Base-by-base conservation (phyloP, 1,284 basidiomycete genomes). In the Ustilago curta region DNA sequence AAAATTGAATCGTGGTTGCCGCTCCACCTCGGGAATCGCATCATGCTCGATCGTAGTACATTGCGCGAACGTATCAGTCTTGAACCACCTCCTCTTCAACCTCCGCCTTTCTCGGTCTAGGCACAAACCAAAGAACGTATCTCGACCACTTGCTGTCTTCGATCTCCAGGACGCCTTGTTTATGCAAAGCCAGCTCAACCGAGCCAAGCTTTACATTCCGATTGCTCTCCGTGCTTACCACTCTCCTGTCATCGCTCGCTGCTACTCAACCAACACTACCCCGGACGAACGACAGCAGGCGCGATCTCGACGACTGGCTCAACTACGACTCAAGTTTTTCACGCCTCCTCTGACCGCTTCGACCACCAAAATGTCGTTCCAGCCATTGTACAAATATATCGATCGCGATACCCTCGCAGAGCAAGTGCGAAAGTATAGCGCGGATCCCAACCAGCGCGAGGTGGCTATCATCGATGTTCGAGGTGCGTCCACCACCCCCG, bases 391-490 rank as follows among this genome's bases (percentile, higher is more conserved):
- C 66, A 71, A 42, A 29, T 82, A 82, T 45, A 68, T 82, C 29
- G 78, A 82, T 29, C 70, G 78, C 2, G 74, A 77, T 29, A 44
- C 59, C 9, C 70, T 82, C 11, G 80, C 78, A 4, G 59, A 74
- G 25, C 59, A 56, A 25, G 59, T 80, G 11, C 74, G 72, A 19
- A 47, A 59, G 52, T 63, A 68, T 21, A 51, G 39, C 2, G 19
- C 55, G 25, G n/a, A 70, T 11, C 65, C 72, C 3, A n/a, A 42
- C 1, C 63, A 68, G 49, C 56, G 62, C 19, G 59, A 74, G n/a
- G 32, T 81, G 40, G 79, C 80, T 12, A 68, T 84, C 21, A 71
- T 84, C 21, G 82, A 84, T 57, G 82, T 83, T 14, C 74, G 82
- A 55, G 77, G 77, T 79, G 48, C 43, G 77, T 54, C 7, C 9